Evolutionary conservation across 345 rosid species (phyloP), one percentile per base, ranked within the genome.

Genomic region (Eucalyptus sp.): DNA sequence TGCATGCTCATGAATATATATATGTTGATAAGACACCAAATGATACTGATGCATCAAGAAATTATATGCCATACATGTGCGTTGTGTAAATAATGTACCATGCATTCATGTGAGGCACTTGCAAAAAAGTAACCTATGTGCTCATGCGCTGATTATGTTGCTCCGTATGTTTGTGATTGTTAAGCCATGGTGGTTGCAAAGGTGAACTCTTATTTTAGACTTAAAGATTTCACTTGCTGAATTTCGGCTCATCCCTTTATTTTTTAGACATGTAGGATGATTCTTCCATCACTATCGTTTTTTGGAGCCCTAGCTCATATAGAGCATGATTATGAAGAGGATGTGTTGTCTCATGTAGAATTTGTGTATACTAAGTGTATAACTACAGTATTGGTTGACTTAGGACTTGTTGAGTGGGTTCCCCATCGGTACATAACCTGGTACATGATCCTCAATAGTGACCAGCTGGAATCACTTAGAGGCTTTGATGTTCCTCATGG

Each of bases 231-330:
- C 5, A 56, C 3, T 56, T 56, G 62, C 25, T 56, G 5, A 10
- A 10, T 2, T 56, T 56, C 0, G 3, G 2, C 29, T 56, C 29
- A 24, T 56, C 29, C 62, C 6, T 56, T 56, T 22, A 56, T 56
- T 56, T 56, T 24, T 56, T 8, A 56, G 2, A 56, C 27, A 56
- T 56, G 1, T 22, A 22, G 3, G 62, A 56, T 56, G 29, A 10
- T 10, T 56, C 29, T 56, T 22, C 12, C 3, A 10, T 8, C 1
- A 1, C 11, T 2, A 22, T 1, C 2, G 3, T 13, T 4, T 56
- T 56, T 24, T 56, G 62, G 13, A 56, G 3, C 62, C 13, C 62
- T 0, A 56, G 6, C 29, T 8, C 3, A 0, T 56, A 56, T 24
- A 24, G 13, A 56, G 62, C 2, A 56, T 56, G 62, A 56, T 56